Evolutionary conservation across 1,284 basidiomycete genomes (phyloP).

Genomic region (Sporisorium reilianum): DNA sequence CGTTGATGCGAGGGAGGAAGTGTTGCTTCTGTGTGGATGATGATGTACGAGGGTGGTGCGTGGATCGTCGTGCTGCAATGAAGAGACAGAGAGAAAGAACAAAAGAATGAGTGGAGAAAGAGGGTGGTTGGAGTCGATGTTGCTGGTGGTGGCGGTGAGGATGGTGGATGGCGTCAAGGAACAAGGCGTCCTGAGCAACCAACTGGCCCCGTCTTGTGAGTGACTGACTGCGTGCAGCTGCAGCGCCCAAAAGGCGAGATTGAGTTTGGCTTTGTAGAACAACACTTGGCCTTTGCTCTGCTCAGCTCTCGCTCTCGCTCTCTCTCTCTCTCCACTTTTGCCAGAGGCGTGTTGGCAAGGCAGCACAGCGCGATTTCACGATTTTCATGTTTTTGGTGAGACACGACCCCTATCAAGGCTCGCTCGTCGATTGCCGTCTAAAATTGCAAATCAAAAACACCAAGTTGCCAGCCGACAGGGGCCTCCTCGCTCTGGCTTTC

Average conservation of each 20-base stretch:
- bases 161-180: slow-evolving; percentile 7
- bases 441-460: slow-evolving; percentile 2
- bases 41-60: not conserved
- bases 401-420: slow-evolving; percentile 9
- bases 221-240: slow-evolving; percentile 14
- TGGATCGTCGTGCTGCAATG: not conserved
- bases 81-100: not conserved
- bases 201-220: too few species aligned
- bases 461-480: slow-evolving; percentile 17
- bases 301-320: too few species aligned
- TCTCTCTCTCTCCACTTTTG: too few species aligned
- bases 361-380: not conserved
- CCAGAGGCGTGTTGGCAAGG: too few species aligned
- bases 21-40: too few species aligned
- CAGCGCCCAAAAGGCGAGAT: slow-evolving; percentile 1
- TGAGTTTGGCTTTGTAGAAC: slow-evolving; percentile 14
- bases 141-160: slow-evolving; percentile 1
- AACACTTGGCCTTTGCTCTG: slow-evolving; percentile 13
- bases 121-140: not conserved
- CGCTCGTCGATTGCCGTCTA: not conserved
- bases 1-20: not conserved
- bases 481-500: slow-evolving; percentile 1
- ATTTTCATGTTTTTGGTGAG: not conserved
- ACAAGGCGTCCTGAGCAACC: not conserved
- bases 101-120: not conserved